Conservation (phyloP, 1,139 yeast genomes). For the Sugiyamaella xylanicola region DNA sequence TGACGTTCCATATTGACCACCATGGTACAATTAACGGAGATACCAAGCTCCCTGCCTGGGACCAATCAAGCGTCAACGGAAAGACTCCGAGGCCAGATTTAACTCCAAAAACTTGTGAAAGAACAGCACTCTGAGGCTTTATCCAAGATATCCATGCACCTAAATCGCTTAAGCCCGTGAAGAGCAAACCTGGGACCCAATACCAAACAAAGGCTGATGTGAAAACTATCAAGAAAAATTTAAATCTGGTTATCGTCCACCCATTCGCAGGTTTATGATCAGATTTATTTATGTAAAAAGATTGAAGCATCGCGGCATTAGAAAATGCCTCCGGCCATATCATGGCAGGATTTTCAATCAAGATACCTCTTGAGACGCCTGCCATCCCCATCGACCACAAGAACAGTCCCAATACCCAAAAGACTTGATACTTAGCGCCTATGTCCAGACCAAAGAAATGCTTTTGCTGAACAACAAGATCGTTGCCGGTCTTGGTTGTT, state of each 20-base stretch:
- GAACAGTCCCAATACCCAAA: conserved; percentile 53
- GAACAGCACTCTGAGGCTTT: conserved; percentile 53
- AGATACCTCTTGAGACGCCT: conserved; percentile 48
- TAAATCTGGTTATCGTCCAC: conserved; percentile 53
- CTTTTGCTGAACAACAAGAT: conserved; percentile 39
- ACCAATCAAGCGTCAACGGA: conserved; percentile 60
- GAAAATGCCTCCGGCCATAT: conserved; percentile 56
- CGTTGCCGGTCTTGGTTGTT: conserved; percentile 46
- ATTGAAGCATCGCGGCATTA: conserved; percentile 47
- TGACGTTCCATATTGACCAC: conserved; percentile 49
- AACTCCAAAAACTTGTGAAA: conserved; percentile 58
- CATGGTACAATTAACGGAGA: conserved; percentile 49
- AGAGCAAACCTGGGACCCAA: conserved; percentile 60
- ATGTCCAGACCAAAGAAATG: conserved; percentile 36
- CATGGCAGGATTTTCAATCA: conserved; percentile 56
- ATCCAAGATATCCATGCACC: conserved; percentile 67
- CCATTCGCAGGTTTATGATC: conserved; percentile 42
- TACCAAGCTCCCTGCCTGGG: conserved; percentile 39
- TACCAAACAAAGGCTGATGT: conserved; percentile 50
- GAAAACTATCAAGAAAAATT: conserved; percentile 48
- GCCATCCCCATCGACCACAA: conserved; percentile 61
- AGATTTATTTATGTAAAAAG: not conserved
- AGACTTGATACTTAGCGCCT: conserved; percentile 45
- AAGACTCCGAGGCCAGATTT: conserved; percentile 62
- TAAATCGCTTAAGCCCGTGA: conserved; percentile 55